Conservation (phyloP, 2,329 filamentous ascomycete genomes). For the Pseudocercospora vitis region DNA sequence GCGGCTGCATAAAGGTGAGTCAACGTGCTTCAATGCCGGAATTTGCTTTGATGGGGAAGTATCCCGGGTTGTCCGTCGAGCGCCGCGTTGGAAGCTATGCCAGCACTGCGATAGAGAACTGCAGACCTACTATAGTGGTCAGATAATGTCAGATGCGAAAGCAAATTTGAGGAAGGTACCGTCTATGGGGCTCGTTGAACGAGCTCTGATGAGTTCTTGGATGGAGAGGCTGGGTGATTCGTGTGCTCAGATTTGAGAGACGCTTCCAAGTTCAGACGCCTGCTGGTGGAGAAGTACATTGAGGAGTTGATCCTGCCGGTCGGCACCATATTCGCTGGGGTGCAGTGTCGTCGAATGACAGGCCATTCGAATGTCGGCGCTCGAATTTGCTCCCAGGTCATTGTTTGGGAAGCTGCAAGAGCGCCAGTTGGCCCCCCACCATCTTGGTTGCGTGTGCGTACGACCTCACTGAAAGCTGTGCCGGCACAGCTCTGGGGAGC, state of each 20-base stretch:
- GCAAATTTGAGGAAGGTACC: no score
- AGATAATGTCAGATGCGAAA: no score
- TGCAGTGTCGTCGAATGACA: constrained; percentile 2
- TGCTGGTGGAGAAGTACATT: neutral
- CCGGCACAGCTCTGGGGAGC: constrained; percentile 48
- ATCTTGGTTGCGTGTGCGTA: constrained; percentile 63
- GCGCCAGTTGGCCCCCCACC: constrained; percentile 22
- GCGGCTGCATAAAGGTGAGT: no score
- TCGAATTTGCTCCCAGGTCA: neutral
- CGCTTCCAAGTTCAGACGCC: neutral
- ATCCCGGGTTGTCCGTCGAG: no score
- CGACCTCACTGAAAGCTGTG: constrained; percentile 56
- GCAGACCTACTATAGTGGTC: no score
- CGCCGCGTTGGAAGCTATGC: no score
- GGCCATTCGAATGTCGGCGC: neutral
- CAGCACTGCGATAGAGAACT: no score
- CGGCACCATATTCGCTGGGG: neutral
- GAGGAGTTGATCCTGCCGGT: neutral
- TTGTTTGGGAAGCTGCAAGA: neutral
- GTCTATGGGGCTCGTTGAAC: no score
- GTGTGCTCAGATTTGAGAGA: neutral
- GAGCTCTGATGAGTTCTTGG: no score
- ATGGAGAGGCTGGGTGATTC: neutral
- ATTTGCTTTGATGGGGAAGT: no score
- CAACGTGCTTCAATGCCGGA: no score